Percentiles rank a stretch among this genome's conserved stretches.
Evolutionary conservation across 2,329 filamentous ascomycete genomes (phyloP).

Genomic region (Ophiostoma tasmaniense): DNA sequence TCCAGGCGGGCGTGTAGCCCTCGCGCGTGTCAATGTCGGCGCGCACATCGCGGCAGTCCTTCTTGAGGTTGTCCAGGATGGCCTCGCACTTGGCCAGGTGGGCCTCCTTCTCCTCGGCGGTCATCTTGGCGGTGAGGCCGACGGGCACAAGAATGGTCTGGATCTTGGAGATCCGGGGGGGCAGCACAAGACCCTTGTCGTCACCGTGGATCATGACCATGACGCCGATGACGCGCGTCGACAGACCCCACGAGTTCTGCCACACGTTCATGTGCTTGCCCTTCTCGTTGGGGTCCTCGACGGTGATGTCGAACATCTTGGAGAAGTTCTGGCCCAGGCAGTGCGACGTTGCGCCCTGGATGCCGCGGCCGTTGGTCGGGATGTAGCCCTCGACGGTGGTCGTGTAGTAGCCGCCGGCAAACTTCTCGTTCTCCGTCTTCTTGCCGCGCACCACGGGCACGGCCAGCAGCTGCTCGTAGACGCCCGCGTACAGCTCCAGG

Average conservation of each 20-base stretch:
- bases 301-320: conserved; percentile 96
- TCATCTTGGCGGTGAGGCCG: conserved; percentile 81
- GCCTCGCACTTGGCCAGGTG: conserved; percentile 68
- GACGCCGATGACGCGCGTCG: conserved; percentile 92
- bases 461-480: conserved; percentile 90
- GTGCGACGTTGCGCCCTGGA: conserved; percentile 93
- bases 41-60: conserved; percentile 56
- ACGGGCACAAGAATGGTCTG: conserved; percentile 87
- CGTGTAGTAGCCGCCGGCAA: conserved; percentile 92
- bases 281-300: conserved; percentile 82
- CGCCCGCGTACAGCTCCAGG: conserved; percentile 80
- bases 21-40: conserved; percentile 78
- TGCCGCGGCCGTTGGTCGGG: conserved; percentile 87
- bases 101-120: conserved; percentile 66
- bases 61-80: conserved; percentile 60
- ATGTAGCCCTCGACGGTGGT: conserved; percentile 97
- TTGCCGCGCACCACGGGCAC: conserved; percentile 87
- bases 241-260: conserved; percentile 99
- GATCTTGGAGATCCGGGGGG: conserved; percentile 77
- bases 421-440: conserved; percentile 98
- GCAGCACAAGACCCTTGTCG: conserved; percentile 88
- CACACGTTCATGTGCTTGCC: conserved; percentile 78
- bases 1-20: conserved; percentile 89
- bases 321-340: conserved; percentile 95
- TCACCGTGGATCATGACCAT: conserved; percentile 99